phyloP scores from a whole-genome alignment of 805 yeast genomes.

The Pichia eremophila region DNA sequence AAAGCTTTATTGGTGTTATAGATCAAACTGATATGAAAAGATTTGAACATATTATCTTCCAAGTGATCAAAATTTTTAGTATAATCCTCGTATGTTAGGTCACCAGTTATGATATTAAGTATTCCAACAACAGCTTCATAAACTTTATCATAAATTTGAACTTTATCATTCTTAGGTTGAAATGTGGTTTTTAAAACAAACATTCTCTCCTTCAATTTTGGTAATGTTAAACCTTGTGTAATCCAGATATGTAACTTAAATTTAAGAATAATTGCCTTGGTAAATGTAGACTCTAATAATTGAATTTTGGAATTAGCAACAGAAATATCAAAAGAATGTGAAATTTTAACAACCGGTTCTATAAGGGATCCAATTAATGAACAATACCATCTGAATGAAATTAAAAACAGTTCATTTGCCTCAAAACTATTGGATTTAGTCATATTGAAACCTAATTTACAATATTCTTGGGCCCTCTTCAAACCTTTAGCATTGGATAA shows the following conservation, averaged over 20 bases:
- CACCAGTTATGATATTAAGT: slow-evolving; percentile 7
- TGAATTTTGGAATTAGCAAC: slow-evolving; percentile 9
- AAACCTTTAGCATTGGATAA: slow-evolving; percentile 25
- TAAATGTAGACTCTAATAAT: not conserved
- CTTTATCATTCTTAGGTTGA: not conserved
- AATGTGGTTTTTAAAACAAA: not conserved
- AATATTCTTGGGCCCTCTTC: slow-evolving; percentile 32
- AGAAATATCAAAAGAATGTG: slow-evolving; percentile 16
- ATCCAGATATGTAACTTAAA: slow-evolving; percentile 13
- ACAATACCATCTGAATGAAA: slow-evolving; percentile 34
- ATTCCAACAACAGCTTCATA: not conserved
- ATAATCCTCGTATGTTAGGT: not conserved
- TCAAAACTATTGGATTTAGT: slow-evolving; percentile 24
- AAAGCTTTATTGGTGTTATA: not conserved
- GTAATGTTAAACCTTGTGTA: slow-evolving; percentile 8
- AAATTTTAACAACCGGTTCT: slow-evolving; percentile 31
- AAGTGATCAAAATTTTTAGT: not conserved
- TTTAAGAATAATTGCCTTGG: slow-evolving; percentile 5
- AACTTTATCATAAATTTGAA: not conserved
- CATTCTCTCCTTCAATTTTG: slow-evolving; percentile 7
- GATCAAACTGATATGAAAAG: not conserved
- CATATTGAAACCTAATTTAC: slow-evolving; percentile 31
- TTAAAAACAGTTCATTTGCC: slow-evolving; percentile 28
- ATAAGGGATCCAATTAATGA: slow-evolving; percentile 32
- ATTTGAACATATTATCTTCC: not conserved